Evolutionary conservation across 352 stramenopile species (phyloP).

Genomic region (Pythium folliculosum): DNA sequence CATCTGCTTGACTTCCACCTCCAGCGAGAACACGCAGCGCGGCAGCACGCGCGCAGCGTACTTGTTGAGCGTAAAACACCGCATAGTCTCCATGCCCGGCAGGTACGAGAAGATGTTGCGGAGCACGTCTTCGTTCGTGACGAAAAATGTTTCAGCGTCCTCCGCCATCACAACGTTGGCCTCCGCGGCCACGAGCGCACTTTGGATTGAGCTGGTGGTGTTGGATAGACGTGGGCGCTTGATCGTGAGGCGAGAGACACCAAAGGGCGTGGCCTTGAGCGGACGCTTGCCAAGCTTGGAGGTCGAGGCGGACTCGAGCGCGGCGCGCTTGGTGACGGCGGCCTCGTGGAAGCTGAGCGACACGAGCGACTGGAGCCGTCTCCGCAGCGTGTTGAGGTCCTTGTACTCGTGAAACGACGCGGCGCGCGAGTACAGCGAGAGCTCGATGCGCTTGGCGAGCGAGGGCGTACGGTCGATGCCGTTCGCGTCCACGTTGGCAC

Average conservation of each 20-base stretch:
- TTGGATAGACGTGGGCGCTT: conserved; percentile 44
- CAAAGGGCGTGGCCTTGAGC: conserved; percentile 45
- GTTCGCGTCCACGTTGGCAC: conserved; percentile 29
- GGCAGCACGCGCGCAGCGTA: conserved; percentile 62
- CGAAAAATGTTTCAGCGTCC: conserved; percentile 47
- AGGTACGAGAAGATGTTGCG: conserved; percentile 71
- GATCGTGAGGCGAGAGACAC: conserved; percentile 59
- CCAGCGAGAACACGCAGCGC: conserved; percentile 55
- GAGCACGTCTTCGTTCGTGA: conserved; percentile 73
- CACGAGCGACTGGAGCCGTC: conserved; percentile 80
- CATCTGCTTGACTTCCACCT: conserved; percentile 56
- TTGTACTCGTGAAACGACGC: conserved; percentile 86
- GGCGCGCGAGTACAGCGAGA: conserved; percentile 81
- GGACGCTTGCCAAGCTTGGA: conserved; percentile 59
- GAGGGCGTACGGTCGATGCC: conserved; percentile 71
- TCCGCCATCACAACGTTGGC: conserved; percentile 3
- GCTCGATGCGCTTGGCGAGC: conserved; percentile 84
- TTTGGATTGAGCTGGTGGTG: neutral
- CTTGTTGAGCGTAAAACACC: conserved; percentile 61
- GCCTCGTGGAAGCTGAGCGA: conserved; percentile 88
- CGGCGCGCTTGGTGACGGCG: conserved; percentile 54
- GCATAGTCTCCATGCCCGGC: conserved; percentile 62
- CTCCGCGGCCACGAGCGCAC: neutral
- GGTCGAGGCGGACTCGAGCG: conserved; percentile 28
- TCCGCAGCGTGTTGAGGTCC: conserved; percentile 80